phyloP scores from a whole-genome alignment of 2,329 filamentous ascomycete genomes.

The Fusarium sp. region DNA sequence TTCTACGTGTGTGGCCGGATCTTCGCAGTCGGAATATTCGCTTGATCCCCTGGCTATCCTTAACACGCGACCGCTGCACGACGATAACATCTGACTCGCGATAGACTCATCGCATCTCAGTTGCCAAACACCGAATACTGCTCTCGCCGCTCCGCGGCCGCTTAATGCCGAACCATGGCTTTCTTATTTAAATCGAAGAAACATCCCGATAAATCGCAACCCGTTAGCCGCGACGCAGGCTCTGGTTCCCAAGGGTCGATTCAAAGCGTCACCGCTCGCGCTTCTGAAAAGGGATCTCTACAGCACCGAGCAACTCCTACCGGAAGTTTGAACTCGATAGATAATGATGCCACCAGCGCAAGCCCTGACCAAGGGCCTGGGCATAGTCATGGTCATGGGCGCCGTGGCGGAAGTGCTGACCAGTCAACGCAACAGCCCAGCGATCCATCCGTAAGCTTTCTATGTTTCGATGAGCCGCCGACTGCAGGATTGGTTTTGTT shows the following conservation, averaged over 20 bases:
- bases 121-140: constrained; percentile 30
- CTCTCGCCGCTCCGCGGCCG: constrained; percentile 53
- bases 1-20: constrained; percentile 47
- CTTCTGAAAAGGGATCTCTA: constrained; percentile 62
- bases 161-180: constrained; percentile 70
- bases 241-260: constrained; percentile 60
- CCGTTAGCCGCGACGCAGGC: constrained; percentile 67
- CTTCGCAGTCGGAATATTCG: constrained; percentile 30
- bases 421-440: constrained; percentile 56
- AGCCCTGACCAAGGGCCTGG: constrained; percentile 70
- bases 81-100: constrained; percentile 7
- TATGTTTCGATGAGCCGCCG: constrained; percentile 3
- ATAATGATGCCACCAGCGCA: constrained; percentile 65
- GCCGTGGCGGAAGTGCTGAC: constrained; percentile 65
- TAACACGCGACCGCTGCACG: constrained; percentile 39
- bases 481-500: background rate
- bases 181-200: constrained; percentile 89
- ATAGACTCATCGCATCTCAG: constrained; percentile 18
- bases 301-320: constrained; percentile 76
- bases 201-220: constrained; percentile 69
- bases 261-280: constrained; percentile 61
- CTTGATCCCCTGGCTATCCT: constrained; percentile 30
- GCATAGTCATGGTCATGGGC: constrained; percentile 61
- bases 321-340: constrained; percentile 81
- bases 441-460: constrained; percentile 58